Base-by-base conservation (phyloP, 371 early-diverging fungal genomes). In the Mucor saturninus region DNA sequence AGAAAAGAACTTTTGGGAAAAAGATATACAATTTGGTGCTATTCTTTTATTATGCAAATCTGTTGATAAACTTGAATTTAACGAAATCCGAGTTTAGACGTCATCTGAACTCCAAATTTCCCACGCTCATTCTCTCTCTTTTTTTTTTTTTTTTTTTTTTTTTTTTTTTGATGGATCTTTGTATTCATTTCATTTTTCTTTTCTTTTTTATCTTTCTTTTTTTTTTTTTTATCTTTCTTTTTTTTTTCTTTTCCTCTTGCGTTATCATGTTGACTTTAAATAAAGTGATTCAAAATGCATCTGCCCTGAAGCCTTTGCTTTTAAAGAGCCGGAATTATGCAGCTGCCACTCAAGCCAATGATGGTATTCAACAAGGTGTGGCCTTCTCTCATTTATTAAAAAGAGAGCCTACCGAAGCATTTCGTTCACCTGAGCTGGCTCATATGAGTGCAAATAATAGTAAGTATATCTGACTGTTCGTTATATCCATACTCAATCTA, bases 351-450 rank as follows among this genome's bases (percentile, higher is more conserved):
- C 55, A 91, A n/a, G 89, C 91, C 0, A 88, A 88, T 9, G 93
- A 92, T 67, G 93, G 94, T 1, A 93, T 91, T 69, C 74, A 89
- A 80, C 88, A 87, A 53, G 93, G 94, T 48, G 89, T 94, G 32
- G 89, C 87, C 29, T 77, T 83, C 59, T 93, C 93, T 30, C 85
- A 84, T 55, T 77, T 92, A 15, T 81, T 95, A 54, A 88, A 87
- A 69, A 62, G 74, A 56, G 88, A 88, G 6, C 80, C 81, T 21
- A 92, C 92, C 54, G 86, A 86, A 46, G 91, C 89, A 13, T 78
- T 95, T 40, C 83, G 86, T 29, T 91, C 89, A 67, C 90, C 92
- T 9, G 95, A 93, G 70, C 73, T 95, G 10, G 80, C 83, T 37
- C 74, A 72, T 32, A 69, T 79, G 68, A 85, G 84, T 55, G 85